phyloP scores from a whole-genome alignment of 1,284 basidiomycete species.

The Marasmius fiardii region DNA sequence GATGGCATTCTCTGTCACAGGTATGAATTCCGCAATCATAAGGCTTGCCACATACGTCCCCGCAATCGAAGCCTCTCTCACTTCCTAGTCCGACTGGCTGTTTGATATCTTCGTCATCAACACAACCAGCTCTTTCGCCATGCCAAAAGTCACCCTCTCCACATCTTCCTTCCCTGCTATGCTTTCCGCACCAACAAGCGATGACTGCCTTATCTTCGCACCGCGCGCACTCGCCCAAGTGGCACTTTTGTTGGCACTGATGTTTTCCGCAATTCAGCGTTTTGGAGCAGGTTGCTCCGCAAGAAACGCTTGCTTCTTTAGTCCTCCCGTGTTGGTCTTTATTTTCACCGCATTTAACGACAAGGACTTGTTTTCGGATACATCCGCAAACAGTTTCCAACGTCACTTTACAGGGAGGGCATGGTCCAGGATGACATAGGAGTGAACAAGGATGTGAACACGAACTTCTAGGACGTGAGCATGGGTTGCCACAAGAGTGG shows the following conservation, averaged over 20 bases:
- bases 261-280: slow-evolving; percentile 70
- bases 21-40: slow-evolving; percentile 77
- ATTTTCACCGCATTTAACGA: slow-evolving; percentile 58
- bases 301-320: slow-evolving; percentile 45
- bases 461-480: slow-evolving; percentile 60
- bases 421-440: slow-evolving; percentile 50
- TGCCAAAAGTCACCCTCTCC: slow-evolving; percentile 45
- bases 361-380: slow-evolving; percentile 49
- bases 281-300: slow-evolving; percentile 62
- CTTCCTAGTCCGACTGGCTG: slow-evolving; percentile 25
- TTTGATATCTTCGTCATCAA: slow-evolving; percentile 2
- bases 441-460: slow-evolving; percentile 85
- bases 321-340: background rate
- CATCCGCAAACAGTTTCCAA: slow-evolving; percentile 64
- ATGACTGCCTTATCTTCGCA: slow-evolving; percentile 56
- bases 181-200: slow-evolving; percentile 78
- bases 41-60: slow-evolving; percentile 56
- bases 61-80: slow-evolving; percentile 72
- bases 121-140: slow-evolving; percentile 14
- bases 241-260: slow-evolving; percentile 58
- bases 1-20: slow-evolving; percentile 71
- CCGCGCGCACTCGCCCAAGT: slow-evolving; percentile 65
- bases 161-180: slow-evolving; percentile 58
- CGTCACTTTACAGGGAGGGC: slow-evolving; percentile 51
- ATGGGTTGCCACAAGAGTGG: slow-evolving; percentile 82